Evolutionary conservation across 2,329 filamentous ascomycete genomes (phyloP), one percentile per base, ranked within the genome.

Genomic region (Triangularia verruculosa): DNA sequence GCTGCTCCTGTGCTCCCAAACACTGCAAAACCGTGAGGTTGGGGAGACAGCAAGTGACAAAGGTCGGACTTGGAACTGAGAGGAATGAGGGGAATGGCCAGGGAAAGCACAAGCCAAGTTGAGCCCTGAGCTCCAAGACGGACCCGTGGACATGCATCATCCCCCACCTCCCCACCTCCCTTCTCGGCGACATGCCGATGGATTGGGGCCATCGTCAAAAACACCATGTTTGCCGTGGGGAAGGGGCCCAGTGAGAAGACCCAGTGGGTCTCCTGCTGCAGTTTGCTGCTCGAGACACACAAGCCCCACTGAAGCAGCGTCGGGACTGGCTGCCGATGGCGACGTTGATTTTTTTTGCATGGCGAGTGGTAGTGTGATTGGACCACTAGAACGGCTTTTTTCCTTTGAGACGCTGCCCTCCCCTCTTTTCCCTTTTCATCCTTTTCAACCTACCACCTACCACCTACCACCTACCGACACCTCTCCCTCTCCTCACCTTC

Each of bases 381-480:
- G 28, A 47, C 28, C 51, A 39, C 61, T 47, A 12, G 27, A 34
- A 43, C 61, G 59, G 64, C 63, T 63, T 65, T 69, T 60, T 63
- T 64, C 66, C 57, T 59, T 60, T 59, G 57, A 59, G 51, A 27
- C 22, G 51, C 22, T 52, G 34, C 24, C 62, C 30, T 34, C 64
- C 69, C 69, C 69, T 70, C 68, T 68, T 70, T 65, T 67, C 61
- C 57, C 59, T 55, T 64, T 63, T 63, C 54, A 62, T n/a, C n/a
- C 56, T 62, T 67, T 64, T 66, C 63, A 57, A 56, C 30, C 28
- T 59, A 34, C 30, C 24, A 61, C 54, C 61, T 30, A 32, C 59
- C n/a, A 57, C 32, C 30, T 60, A 43, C 32, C 24, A 61, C 55
- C 61, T 34, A 25, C 60, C 27, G 27, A 28, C 13, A 13, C 17